Evolutionary conservation across 2,329 filamentous ascomycete genomes (phyloP).

Genomic region (Colletotrichum acutatum): DNA sequence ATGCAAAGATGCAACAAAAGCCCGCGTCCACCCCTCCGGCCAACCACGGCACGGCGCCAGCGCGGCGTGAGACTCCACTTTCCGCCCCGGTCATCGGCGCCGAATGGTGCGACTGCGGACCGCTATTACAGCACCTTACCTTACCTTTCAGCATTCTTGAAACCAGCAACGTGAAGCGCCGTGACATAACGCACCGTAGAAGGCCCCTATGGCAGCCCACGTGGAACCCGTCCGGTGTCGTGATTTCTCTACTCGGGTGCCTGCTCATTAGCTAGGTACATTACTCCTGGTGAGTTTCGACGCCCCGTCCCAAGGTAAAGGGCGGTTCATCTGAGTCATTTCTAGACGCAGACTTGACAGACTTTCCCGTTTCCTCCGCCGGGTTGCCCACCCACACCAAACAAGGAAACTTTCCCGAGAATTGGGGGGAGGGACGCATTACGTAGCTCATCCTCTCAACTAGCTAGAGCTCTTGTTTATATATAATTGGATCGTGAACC

Average conservation of each 20-base stretch:
- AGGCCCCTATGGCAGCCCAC: background rate
- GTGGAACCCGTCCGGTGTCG: background rate
- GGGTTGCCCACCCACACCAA: constrained; percentile 9
- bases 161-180: background rate
- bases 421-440: background rate
- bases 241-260: background rate
- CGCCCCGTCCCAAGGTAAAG: background rate
- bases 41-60: constrained; percentile 18
- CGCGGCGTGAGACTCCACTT: background rate
- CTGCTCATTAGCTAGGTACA: too few species aligned
- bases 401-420: constrained; percentile 2
- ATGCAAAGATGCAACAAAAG: background rate
- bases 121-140: background rate
- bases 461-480: too few species aligned
- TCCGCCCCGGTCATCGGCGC: constrained; percentile 33
- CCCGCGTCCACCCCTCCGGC: background rate
- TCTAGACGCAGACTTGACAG: background rate
- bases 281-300: background rate
- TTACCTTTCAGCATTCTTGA: background rate
- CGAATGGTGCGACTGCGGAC: background rate
- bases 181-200: background rate
- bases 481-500: constrained; percentile 13
- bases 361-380: background rate
- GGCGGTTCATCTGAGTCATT: constrained; percentile 1
- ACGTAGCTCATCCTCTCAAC: constrained; percentile 5